Base-by-base conservation (phyloP, 202 grass and related monocot species). In the Schoenoplectus triqueter region DNA sequence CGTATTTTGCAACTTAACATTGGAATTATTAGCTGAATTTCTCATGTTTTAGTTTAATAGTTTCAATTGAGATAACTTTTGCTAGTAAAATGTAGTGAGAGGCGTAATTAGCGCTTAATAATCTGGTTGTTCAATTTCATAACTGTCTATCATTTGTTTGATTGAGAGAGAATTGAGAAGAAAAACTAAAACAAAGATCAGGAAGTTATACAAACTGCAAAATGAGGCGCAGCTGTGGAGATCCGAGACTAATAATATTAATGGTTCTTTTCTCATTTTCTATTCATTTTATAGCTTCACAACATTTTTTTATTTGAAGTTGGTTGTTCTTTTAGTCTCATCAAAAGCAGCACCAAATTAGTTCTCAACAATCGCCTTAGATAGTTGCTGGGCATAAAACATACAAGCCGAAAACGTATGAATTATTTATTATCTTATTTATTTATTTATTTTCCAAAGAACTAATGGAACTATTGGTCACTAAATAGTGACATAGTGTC, bases 401-500 rank as follows among this genome's bases (percentile, higher is more conserved):
- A 15, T 31, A 52, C 4, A 78, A 55, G 39, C 10, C 48, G 10
- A 42, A 78, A 76, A 40, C 10, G 51, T 11, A 76, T 14, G 7
- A 14, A 71, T 42, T 1, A 4, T 15, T 60, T 15, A 60, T 60
- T 59, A 61, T 6, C 14, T 59, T 59, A 0, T 14, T 59, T 59
- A 59, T 13, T 59, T 59, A 3, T 48, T 5, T 1, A 52, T 62
- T 62, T 62, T 18, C 5, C 59, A 17, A 19, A 52, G 7, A 62
- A 62, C 14, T 6, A 19, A 18, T 45, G 4, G 2, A 75, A 55
- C 10, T 65, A 80, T 64, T 80, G 8, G 17, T 31, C 60, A 79
- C 47, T 79, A 79, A 79, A 79, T 79, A 18, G 42, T 70, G 31
- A 31, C 31, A 59, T n/a, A 55, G 54, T 62, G 13, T 69, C 13